Evolutionary conservation across 495 filamentous ascomycete genomes (phyloP).

Genomic region (Cercophora scortea): DNA sequence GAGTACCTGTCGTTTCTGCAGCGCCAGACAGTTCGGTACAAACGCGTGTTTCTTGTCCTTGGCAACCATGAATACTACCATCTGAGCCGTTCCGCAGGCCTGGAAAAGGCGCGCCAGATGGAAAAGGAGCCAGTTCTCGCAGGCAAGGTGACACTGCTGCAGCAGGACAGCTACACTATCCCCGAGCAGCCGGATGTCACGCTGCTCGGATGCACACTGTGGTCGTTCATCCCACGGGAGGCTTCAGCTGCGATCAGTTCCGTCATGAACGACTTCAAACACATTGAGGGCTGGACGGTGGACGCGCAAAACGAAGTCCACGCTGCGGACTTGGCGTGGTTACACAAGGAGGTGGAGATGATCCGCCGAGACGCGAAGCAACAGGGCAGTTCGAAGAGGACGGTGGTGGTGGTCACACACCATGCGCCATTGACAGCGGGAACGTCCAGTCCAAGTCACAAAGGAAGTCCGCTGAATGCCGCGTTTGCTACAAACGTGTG

Average conservation of each 20-base stretch:
- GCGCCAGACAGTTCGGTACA: constrained; percentile 34
- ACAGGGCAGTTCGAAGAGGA: not conserved
- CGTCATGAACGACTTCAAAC: constrained; percentile 42
- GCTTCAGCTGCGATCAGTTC: constrained; percentile 26
- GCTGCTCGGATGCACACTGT: constrained; percentile 51
- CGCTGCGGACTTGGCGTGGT: constrained; percentile 37
- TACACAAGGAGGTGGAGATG: constrained; percentile 28
- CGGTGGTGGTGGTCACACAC: not conserved
- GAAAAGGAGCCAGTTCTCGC: constrained; percentile 36
- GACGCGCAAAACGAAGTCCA: constrained; percentile 40
- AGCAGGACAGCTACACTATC: constrained; percentile 13
- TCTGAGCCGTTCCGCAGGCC: constrained; percentile 23
- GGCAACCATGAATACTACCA: constrained; percentile 57
- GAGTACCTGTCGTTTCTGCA: constrained; percentile 44
- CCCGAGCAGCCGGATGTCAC: constrained; percentile 30
- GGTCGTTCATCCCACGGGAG: constrained; percentile 40
- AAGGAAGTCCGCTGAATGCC: not conserved
- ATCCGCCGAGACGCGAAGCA: not conserved
- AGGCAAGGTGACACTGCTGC: constrained; percentile 38
- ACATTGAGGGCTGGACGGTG: constrained; percentile 40
- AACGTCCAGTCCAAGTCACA: not conserved
- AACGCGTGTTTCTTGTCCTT: constrained; percentile 43
- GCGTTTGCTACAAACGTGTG: constrained; percentile 1
- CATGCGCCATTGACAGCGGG: not conserved
- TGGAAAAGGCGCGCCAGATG: constrained; percentile 36